Evolutionary conservation across 2,329 filamentous ascomycete genomes (phyloP).

Genomic region (Nectriaceae sp.): DNA sequence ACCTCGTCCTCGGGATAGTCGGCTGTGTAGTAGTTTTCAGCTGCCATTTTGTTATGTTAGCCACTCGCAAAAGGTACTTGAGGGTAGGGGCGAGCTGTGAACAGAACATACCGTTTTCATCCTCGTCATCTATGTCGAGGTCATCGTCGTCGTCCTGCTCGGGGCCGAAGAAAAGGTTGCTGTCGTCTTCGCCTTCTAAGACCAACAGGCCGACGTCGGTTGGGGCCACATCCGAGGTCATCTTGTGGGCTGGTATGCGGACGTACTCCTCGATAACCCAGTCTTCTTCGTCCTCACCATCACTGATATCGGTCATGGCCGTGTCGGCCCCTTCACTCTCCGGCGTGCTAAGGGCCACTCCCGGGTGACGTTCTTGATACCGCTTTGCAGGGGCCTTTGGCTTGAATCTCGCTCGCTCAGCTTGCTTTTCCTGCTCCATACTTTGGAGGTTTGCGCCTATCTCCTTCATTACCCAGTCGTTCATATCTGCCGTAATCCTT

Average conservation of each 20-base stretch:
- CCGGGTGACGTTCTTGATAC: conserved; percentile 58
- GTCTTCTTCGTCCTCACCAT: conserved; percentile 53
- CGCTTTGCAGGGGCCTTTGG: conserved; percentile 58
- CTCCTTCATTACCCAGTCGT: conserved; percentile 59
- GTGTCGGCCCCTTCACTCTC: conserved; percentile 33
- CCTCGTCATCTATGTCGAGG: conserved; percentile 59
- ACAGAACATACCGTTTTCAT: conserved; percentile 59
- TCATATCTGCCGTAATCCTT: conserved; percentile 56
- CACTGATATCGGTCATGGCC: conserved; percentile 41
- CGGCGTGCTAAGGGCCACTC: conserved; percentile 21
- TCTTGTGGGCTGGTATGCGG: conserved; percentile 55
- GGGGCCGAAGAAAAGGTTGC: conserved; percentile 60
- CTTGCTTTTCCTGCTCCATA: conserved; percentile 45
- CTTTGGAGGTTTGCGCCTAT: conserved; percentile 55
- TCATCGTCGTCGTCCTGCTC: conserved; percentile 65
- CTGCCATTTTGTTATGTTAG: conserved; percentile 39
- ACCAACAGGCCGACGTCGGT: conserved; percentile 58
- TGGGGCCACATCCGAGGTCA: conserved; percentile 48
- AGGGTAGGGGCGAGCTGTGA: neutral
- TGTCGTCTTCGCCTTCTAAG: conserved; percentile 59
- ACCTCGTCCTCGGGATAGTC: conserved; percentile 83
- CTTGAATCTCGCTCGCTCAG: conserved; percentile 46
- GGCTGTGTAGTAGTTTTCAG: conserved; percentile 76
- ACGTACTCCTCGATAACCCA: conserved; percentile 68
- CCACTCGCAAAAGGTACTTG: neutral